Percentiles rank a stretch among this genome's conserved stretches.
Conservation (phyloP, 108 stramenopile genomes). For the Fragilariopsis cylindrus region DNA sequence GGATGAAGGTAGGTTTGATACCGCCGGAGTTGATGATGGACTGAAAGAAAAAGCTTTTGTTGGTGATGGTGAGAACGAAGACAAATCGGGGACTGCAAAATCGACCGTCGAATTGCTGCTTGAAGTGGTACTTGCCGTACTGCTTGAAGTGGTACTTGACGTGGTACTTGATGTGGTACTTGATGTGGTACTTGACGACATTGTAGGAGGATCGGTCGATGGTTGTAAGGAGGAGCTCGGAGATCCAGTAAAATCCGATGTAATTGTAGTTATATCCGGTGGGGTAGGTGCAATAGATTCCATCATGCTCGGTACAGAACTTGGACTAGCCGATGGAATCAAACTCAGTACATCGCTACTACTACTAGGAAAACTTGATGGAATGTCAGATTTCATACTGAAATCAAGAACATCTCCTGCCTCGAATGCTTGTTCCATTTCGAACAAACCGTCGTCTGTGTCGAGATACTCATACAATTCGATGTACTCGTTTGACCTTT, state of each 20-base stretch:
- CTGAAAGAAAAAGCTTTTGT: background rate
- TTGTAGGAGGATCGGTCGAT: background rate
- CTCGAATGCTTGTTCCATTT: background rate
- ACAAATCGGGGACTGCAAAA: background rate
- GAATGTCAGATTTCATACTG: constrained; percentile 4
- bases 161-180: background rate
- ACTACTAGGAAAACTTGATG: background rate
- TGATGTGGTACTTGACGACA: background rate
- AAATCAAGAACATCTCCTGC: constrained; percentile 2
- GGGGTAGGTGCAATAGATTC: background rate
- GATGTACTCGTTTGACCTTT: no score
- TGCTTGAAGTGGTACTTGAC: background rate
- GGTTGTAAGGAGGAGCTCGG: constrained; percentile 1
- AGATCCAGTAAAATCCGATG: constrained; percentile 25
- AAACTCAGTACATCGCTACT: constrained; percentile 5
- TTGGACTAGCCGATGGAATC: constrained; percentile 2
- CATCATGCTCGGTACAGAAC: background rate
- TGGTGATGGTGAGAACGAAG: background rate
- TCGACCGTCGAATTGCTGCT: background rate
- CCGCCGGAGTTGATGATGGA: background rate
- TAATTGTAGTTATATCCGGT: constrained; percentile 23
- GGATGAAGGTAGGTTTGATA: constrained; percentile 11
- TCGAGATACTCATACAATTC: no score
- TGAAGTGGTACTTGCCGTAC: background rate
- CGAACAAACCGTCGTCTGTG: background rate